These are phyloP conservation scores for Anisodus tanguticus DNA, from an alignment of 257 asterid species.

Conservation along the genomic window DNA sequence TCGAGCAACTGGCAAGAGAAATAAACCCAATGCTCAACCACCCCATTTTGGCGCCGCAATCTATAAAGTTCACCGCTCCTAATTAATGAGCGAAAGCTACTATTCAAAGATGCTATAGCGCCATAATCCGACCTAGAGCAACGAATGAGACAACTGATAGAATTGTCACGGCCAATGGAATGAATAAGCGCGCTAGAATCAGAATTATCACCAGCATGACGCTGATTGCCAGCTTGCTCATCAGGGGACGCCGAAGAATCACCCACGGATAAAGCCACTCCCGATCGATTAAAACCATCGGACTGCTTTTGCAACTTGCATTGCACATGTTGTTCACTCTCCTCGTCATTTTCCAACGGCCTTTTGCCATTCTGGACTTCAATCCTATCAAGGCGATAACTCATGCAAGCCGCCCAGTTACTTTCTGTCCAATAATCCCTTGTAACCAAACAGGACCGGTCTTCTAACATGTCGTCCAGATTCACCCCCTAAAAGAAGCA, in stretches of 20 bases:
- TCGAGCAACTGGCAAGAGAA: slow-evolving; percentile 91
- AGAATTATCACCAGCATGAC: slow-evolving; percentile 43
- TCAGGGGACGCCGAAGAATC: slow-evolving; percentile 32
- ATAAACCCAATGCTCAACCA: slow-evolving; percentile 95
- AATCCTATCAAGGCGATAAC: slow-evolving; percentile 52
- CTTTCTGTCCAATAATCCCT: slow-evolving; percentile 64
- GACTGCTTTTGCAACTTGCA: slow-evolving; percentile 58
- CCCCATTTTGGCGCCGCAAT: slow-evolving; percentile 59
- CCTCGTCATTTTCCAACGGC: slow-evolving; percentile 54
- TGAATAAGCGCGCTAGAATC: slow-evolving; percentile 72
- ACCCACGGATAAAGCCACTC: slow-evolving; percentile 41
- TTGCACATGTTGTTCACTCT: slow-evolving; percentile 36
- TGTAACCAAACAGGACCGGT: slow-evolving; percentile 68
- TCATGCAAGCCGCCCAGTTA: slow-evolving; percentile 68
- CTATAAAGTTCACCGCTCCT: slow-evolving; percentile 73
- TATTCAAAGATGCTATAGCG: slow-evolving; percentile 68
- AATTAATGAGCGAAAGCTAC: slow-evolving; percentile 71
- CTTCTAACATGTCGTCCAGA: slow-evolving; percentile 77
- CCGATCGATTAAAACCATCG: slow-evolving; percentile 31
- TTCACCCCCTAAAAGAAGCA: slow-evolving; percentile 42
- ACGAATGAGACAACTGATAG: slow-evolving; percentile 69
- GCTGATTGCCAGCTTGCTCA: slow-evolving; percentile 33
- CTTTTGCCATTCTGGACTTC: slow-evolving; percentile 59
- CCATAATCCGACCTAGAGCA: slow-evolving; percentile 94
- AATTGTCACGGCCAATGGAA: slow-evolving; percentile 81